Evolutionary conservation across 2,329 filamentous ascomycete genomes (phyloP).

Genomic region (Diaporthe citrichinensis): DNA sequence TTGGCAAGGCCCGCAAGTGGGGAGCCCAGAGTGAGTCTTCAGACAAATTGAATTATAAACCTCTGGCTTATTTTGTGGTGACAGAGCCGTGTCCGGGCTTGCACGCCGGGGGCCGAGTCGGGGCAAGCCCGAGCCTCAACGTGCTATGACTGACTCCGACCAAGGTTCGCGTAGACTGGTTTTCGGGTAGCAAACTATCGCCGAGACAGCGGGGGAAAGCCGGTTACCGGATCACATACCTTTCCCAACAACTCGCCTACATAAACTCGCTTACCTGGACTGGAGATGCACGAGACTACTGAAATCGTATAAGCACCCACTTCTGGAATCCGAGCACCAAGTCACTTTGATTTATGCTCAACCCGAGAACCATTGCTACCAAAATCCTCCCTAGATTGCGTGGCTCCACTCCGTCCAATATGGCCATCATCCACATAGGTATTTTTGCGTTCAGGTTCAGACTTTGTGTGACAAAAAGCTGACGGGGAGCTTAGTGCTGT

Average conservation of each 20-base stretch:
- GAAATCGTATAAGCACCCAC: background rate
- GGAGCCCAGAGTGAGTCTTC: background rate
- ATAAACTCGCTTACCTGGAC: background rate
- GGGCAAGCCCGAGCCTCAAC: background rate
- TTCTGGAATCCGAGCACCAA: background rate
- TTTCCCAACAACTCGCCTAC: background rate
- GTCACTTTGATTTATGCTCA: background rate
- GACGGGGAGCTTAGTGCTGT: conserved; percentile 56
- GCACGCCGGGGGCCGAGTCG: conserved; percentile 3
- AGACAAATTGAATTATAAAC: background rate
- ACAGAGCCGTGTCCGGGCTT: background rate
- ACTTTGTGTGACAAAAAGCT: background rate
- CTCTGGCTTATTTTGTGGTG: background rate
- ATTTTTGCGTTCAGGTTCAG: background rate
- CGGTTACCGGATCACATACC: background rate
- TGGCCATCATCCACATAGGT: conserved; percentile 27
- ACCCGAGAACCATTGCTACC: background rate
- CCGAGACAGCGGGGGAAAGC: conserved; percentile 24
- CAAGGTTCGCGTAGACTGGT: background rate
- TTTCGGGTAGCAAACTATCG: background rate
- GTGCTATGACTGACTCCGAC: background rate
- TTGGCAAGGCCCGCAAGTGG: background rate
- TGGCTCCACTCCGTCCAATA: background rate
- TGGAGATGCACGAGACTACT: background rate
- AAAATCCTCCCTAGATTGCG: background rate